Evolutionary conservation across 306 rosid species (phyloP), one percentile per base, ranked within the genome.

Genomic region (Abrus precatorius): DNA sequence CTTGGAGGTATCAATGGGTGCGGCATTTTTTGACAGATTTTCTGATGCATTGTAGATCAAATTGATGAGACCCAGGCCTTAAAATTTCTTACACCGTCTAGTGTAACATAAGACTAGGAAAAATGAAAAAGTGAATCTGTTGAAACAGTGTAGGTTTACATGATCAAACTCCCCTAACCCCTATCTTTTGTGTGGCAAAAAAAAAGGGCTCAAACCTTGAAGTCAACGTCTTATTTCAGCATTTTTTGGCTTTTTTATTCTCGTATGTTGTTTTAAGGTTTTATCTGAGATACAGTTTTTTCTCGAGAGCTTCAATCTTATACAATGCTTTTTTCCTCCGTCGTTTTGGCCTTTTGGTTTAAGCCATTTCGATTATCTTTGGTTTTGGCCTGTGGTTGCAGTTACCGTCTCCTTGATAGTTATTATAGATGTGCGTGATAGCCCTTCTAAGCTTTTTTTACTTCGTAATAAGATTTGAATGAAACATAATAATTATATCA

Each of bases 1-100:
- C 57, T 79, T 78, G 75, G 66, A 52, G 65, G 38, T 48, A 13
- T 49, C 5, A 33, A n/a, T 49, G 44, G 77, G 55, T 74, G 61
- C 36, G 75, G 14, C 45, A 8, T 44, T 55, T 63, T 62, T 50
- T 40, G 50, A 34, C 32, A 62, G 59, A 69, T 50, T 66, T 74
- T 29, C 11, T 27, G 29, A 52, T 70, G 81, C 6, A 32, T 41
- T 80, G 38, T 60, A 54, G 61, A 72, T 67, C 59, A 67, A 66
- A 49, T 14, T 67, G 54, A 62, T 67, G 54, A 62, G 69, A 74
- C 29, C 44, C 45, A 60, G 34, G 68, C 63, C 49, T 49, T 84
- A 8, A 1, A 34, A 40, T 41, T 68, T 67, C 68, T 70, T 61
- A 50, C 53, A 30, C 5, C 20, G 44, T 48, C 9, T 53, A 13